Conservation (phyloP, 306 rosid genomes). For the Inga laurina region DNA sequence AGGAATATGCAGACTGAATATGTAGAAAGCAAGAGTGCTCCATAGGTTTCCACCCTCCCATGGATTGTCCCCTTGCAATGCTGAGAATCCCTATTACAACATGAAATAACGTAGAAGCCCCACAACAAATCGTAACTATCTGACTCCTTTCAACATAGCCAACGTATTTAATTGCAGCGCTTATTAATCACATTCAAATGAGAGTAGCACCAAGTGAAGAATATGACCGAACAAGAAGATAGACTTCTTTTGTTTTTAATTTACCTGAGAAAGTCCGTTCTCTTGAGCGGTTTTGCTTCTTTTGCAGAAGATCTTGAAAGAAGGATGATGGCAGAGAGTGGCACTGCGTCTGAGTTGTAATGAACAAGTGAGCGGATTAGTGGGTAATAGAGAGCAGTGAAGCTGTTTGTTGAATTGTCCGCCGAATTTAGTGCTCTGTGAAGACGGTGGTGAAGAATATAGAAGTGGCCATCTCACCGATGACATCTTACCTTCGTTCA, state of each 20-base stretch:
- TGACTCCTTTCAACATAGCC: neutral
- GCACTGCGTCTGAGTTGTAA: slow-evolving; percentile 17
- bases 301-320: slow-evolving; percentile 48
- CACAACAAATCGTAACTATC: neutral
- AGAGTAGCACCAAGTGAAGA: neutral
- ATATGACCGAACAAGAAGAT: neutral
- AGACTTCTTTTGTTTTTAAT: neutral
- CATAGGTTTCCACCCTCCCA: slow-evolving; percentile 69
- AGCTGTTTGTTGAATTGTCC: slow-evolving; percentile 11
- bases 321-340: slow-evolving; percentile 30
- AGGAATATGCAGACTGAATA: slow-evolving; percentile 82
- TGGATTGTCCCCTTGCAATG: slow-evolving; percentile 47
- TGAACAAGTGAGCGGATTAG: neutral
- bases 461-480: slow-evolving; percentile 30
- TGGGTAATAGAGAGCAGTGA: slow-evolving; percentile 23
- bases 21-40: slow-evolving; percentile 67
- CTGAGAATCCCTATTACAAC: slow-evolving; percentile 62
- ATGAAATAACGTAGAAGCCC: slow-evolving; percentile 19
- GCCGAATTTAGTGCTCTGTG: neutral
- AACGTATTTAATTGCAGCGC: neutral
- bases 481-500: slow-evolving; percentile 38
- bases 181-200: neutral
- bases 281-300: slow-evolving; percentile 27
- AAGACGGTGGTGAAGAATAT: neutral
- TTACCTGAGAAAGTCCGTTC: slow-evolving; percentile 39